These are phyloP conservation scores for Curvularia spicifera DNA, from an alignment of 2,329 filamentous ascomycete species.

Conservation along the genomic window DNA sequence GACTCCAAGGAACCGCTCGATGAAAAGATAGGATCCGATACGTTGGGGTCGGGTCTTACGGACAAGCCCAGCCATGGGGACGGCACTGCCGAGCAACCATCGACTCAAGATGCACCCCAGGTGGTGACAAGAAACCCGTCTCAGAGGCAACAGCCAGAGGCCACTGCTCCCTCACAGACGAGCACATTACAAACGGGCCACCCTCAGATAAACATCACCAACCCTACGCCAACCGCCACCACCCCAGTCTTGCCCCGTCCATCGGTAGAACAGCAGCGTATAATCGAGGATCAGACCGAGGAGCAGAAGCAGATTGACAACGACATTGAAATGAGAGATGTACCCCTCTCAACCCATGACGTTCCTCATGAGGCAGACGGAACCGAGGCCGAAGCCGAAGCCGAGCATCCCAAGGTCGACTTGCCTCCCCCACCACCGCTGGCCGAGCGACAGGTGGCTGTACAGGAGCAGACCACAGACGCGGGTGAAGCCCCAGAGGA, in stretches of 20 bases:
- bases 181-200: constrained; percentile 42
- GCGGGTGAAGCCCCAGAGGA: constrained; percentile 54
- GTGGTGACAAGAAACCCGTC: constrained; percentile 44
- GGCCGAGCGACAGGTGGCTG: constrained; percentile 52
- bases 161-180: constrained; percentile 42
- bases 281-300: constrained; percentile 59
- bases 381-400: constrained; percentile 28
- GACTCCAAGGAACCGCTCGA: constrained; percentile 55
- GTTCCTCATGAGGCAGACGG: constrained; percentile 51
- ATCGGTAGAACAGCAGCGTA: constrained; percentile 47
- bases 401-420: constrained; percentile 52
- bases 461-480: constrained; percentile 50
- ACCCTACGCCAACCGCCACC: constrained; percentile 53
- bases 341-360: constrained; percentile 60
- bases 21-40: constrained; percentile 50
- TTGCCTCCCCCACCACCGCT: constrained; percentile 64
- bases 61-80: constrained; percentile 35
- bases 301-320: constrained; percentile 58
- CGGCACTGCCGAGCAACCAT: constrained; percentile 30
- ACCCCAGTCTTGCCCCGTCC: constrained; percentile 43
- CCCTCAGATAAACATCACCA: constrained; percentile 53
- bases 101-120: constrained; percentile 33
- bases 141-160: constrained; percentile 40
- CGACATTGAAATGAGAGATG: constrained; percentile 70
- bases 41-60: constrained; percentile 26